Percentiles rank a stretch among this genome's conserved stretches.
Evolutionary conservation across 1,284 basidiomycete species (phyloP).

Genomic region (Entoloma clypeatum): DNA sequence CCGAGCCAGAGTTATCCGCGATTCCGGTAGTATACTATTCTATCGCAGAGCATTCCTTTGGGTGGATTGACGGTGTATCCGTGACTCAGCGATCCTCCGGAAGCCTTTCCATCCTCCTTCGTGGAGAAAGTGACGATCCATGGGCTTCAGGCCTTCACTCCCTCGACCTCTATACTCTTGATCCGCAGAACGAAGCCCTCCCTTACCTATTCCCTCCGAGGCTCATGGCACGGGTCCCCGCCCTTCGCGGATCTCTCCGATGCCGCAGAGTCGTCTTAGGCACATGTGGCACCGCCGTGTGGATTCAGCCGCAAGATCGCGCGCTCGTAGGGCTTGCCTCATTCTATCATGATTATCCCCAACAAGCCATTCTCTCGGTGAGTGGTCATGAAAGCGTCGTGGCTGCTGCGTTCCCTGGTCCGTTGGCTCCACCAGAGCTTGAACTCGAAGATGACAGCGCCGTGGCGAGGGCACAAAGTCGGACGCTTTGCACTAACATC

Average conservation of each 20-base stretch:
- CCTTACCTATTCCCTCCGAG: constrained; percentile 44
- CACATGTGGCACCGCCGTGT: constrained; percentile 49
- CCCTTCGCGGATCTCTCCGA: constrained; percentile 45
- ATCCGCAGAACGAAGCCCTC: constrained; percentile 29
- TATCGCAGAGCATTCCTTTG: constrained; percentile 47
- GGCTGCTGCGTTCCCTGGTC: constrained; percentile 46
- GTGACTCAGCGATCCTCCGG: constrained; percentile 24
- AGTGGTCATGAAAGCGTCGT: constrained; percentile 40
- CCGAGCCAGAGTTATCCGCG: constrained; percentile 35
- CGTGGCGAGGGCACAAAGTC: constrained; percentile 13
- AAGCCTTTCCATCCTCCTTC: constrained; percentile 47
- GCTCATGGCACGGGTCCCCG: constrained; percentile 32
- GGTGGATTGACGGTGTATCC: constrained; percentile 59
- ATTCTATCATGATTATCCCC: constrained; percentile 17
- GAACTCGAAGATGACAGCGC: constrained; percentile 26
- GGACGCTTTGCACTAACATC: constrained; percentile 24
- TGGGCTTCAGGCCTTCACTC: constrained; percentile 49
- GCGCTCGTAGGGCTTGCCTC: constrained; percentile 32
- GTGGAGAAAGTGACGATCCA: constrained; percentile 53
- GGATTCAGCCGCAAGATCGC: constrained; percentile 51
- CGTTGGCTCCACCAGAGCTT: constrained; percentile 13
- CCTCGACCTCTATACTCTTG: constrained; percentile 44
- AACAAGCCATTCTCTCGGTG: constrained; percentile 13
- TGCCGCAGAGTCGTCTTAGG: constrained; percentile 52
- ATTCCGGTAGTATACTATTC: constrained; percentile 28